A percentile compares a stretch with the other conserved stretches of the same genome.
These are phyloP conservation scores for Candida xiaguanensis DNA, from an alignment of 805 yeast species.

Conservation along the genomic window DNA sequence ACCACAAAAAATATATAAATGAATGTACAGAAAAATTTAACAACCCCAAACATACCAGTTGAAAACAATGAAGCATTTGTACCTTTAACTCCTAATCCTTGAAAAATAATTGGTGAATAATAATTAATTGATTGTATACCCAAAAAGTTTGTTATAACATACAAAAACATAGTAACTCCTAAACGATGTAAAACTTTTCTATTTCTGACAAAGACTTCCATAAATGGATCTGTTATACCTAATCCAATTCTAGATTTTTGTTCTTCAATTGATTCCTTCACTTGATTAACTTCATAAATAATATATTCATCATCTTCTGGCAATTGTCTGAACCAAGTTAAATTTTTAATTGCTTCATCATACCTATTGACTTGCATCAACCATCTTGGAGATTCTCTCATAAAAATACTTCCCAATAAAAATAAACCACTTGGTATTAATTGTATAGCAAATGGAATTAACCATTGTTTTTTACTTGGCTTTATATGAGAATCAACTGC, in stretches of 20 bases:
- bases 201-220: conserved; percentile 27
- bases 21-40: conserved; percentile 48
- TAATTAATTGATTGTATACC: conserved; percentile 50
- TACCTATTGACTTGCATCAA: conserved; percentile 38
- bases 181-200: conserved; percentile 45
- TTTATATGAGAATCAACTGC: conserved; percentile 35
- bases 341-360: conserved; percentile 37
- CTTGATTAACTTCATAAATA: conserved; percentile 47
- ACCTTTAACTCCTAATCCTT: conserved; percentile 36
- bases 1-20: conserved; percentile 50
- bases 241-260: conserved; percentile 21
- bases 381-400: conserved; percentile 53
- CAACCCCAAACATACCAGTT: conserved; percentile 52
- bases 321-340: conserved; percentile 42
- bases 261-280: conserved; percentile 45
- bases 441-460: conserved; percentile 47
- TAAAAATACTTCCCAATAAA: conserved; percentile 39
- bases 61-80: conserved; percentile 35
- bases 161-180: conserved; percentile 32
- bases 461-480: conserved; percentile 40
- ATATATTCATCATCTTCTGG: conserved; percentile 47
- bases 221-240: conserved; percentile 28
- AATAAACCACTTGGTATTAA: conserved; percentile 46
- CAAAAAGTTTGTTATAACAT: conserved; percentile 37
- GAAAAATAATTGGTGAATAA: conserved; percentile 52